Evolutionary conservation across 129 eudicot species (phyloP).

Genomic region (Glebionis coronaria): DNA sequence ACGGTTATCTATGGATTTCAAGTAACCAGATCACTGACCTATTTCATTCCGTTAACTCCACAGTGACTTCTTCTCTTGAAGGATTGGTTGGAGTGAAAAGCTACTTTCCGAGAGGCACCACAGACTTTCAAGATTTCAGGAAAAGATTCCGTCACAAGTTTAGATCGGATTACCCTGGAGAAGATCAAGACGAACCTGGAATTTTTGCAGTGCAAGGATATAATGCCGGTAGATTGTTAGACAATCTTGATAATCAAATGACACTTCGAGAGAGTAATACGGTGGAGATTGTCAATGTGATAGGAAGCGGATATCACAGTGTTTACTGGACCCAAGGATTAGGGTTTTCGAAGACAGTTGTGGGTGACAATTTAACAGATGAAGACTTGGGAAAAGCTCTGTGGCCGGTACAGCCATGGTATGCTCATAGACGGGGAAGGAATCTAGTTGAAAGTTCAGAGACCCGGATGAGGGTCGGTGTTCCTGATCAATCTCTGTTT

Average conservation of each 20-base stretch:
- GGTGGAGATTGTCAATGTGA: constrained; percentile 35
- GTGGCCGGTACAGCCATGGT: constrained; percentile 43
- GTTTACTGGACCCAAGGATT: constrained; percentile 46
- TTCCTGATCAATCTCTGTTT: constrained; percentile 44
- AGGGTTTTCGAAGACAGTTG: constrained; percentile 37
- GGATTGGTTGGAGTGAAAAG: constrained; percentile 58
- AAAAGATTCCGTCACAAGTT: constrained; percentile 32
- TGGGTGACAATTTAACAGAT: too few species aligned
- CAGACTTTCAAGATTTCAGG: constrained; percentile 21
- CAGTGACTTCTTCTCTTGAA: constrained; percentile 37
- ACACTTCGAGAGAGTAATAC: too few species aligned
- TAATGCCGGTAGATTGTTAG: constrained; percentile 13
- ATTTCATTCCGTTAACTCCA: constrained; percentile 30
- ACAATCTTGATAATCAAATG: too few species aligned
- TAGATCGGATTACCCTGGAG: constrained; percentile 28
- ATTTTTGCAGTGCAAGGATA: constrained; percentile 37
- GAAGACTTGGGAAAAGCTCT: neutral
- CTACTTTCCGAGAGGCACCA: constrained; percentile 23
- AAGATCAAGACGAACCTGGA: constrained; percentile 39
- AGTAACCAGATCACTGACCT: constrained; percentile 34
- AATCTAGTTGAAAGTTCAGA: constrained; percentile 36
- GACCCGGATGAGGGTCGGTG: constrained; percentile 38
- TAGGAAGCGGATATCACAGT: constrained; percentile 45
- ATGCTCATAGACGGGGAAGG: constrained; percentile 34
- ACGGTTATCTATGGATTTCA: constrained; percentile 51